Base-by-base conservation (phyloP, 139 green algal genomes). In the Edaphochlamys debaryana region DNA sequence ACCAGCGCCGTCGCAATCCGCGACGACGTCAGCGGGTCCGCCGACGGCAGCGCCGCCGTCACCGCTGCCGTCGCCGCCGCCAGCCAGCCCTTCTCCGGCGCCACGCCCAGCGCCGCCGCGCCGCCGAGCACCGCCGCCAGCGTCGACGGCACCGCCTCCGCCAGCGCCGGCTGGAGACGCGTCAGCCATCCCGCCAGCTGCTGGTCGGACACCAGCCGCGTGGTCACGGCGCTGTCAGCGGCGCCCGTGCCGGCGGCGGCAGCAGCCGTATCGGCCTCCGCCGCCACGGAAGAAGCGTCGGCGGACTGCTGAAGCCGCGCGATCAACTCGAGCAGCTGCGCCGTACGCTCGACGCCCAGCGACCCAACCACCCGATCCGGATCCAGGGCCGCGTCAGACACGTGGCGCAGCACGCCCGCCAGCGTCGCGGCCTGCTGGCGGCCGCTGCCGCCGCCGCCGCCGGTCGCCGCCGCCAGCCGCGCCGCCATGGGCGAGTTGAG, bases 251-350 rank as follows among this genome's bases (percentile, higher is more conserved):
- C 40, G 11, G 40, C 40, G 32, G 67, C 67, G 40, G 40, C 70
- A 23, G 75, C 58, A n/a, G 42, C 60, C 32, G 56, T 25, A 23
- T n/a, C 56, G 25, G 56, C 56, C 56, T 63, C 19, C n/a, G n/a
- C 60, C n/a, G 30, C 60, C 25, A 25, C 58, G 8, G 13, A 25
- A 6, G 34, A 36, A 3, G 1, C 66, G 13, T 40, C 30, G 11
- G 45, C 42, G 3, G 75, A 19, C 76, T 82, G 76, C 62, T 73
- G 76, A 41, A 82, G 32, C 32, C 76, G 32, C 17, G 76, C 76
- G 13, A 66, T 32, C 63, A 82, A 25, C 63, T 82, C 62, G 42
- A 82, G 34, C 62, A 73, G 42, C 32, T 66, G 2, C 19, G 63
- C 63, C 5, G 42, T 74, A 32, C 62, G 42, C 63, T 82, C 76